Conservation (phyloP, 169 alveolate species). For the Plasmodium sp. region DNA sequence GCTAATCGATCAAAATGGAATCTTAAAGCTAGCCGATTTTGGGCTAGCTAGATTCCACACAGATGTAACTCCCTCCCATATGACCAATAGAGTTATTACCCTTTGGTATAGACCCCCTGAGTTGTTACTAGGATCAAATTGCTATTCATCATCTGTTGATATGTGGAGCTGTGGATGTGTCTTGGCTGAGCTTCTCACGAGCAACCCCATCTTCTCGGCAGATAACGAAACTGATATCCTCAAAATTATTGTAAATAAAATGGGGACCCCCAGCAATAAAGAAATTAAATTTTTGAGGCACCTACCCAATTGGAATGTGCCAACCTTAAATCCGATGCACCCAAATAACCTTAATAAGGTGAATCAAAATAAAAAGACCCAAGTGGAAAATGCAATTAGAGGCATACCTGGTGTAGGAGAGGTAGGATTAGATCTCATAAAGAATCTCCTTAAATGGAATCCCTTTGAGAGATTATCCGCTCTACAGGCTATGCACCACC, state of each 20-base stretch:
- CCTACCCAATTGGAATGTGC: conserved; percentile 80
- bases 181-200: conserved; percentile 92
- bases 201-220: conserved; percentile 93
- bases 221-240: conserved; percentile 90
- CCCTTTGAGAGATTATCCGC: conserved; percentile 83
- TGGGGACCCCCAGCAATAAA: conserved; percentile 79
- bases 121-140: conserved; percentile 92
- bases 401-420: conserved; percentile 80
- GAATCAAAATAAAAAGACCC: conserved; percentile 70
- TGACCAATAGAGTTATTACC: conserved; percentile 96
- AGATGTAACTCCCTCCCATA: conserved; percentile 80
- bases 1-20: conserved; percentile 92
- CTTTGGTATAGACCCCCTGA: conserved; percentile 99
- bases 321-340: conserved; percentile 80
- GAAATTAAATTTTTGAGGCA: conserved; percentile 77
- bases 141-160: conserved; percentile 92
- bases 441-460: conserved; percentile 76
- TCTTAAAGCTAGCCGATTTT: conserved; percentile 96
- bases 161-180: conserved; percentile 98
- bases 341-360: conserved; percentile 76
- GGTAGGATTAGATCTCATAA: conserved; percentile 82
- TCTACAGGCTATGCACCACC: conserved; percentile 80
- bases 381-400: conserved; percentile 79
- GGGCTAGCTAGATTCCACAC: conserved; percentile 93
- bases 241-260: conserved; percentile 80